Percentiles rank a stretch among this genome's conserved stretches.
These are phyloP conservation scores for Sporobolomyces roseus DNA, from an alignment of 768 basidiomycete species.

Conservation along the genomic window DNA sequence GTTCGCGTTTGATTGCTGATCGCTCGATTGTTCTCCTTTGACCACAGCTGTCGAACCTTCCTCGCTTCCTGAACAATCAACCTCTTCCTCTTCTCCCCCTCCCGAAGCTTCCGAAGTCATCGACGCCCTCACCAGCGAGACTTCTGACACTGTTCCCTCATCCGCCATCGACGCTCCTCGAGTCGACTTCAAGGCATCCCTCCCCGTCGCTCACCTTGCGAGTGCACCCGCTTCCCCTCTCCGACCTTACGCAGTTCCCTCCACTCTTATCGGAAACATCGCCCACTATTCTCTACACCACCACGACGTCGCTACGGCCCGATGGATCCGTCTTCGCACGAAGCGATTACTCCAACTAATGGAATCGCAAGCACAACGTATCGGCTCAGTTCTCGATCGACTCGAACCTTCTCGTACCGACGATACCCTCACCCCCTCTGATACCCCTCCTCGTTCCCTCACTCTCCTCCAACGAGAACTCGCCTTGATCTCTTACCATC, in stretches of 20 bases:
- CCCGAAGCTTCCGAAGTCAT: background rate
- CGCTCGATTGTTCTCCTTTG: too few relatives aligned
- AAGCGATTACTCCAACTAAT: conserved; percentile 16
- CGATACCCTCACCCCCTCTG: background rate
- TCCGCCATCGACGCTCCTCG: background rate
- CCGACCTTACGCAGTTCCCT: conserved; percentile 26
- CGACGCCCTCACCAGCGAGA: too few relatives aligned
- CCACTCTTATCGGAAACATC: conserved; percentile 18
- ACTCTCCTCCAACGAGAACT: conserved; percentile 21
- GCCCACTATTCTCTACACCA: conserved; percentile 2
- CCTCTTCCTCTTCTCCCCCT: background rate
- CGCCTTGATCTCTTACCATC: conserved; percentile 12
- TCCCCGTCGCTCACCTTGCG: conserved; percentile 12
- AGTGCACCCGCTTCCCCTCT: background rate
- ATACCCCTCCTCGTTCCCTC: background rate
- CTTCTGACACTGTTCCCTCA: too few relatives aligned
- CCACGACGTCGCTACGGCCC: conserved; percentile 17
- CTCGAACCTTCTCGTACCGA: conserved; percentile 15
- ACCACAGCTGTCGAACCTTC: too few relatives aligned
- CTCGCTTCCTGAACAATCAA: background rate
- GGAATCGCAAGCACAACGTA: conserved; percentile 11
- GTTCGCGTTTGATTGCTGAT: too few relatives aligned
- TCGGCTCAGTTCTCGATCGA: conserved; percentile 13
- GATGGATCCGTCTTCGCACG: conserved; percentile 23
- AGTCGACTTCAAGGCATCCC: background rate